Evolutionary conservation across 176 grass and related monocot species (phyloP).

Genomic region (Pontederia paniculata): DNA sequence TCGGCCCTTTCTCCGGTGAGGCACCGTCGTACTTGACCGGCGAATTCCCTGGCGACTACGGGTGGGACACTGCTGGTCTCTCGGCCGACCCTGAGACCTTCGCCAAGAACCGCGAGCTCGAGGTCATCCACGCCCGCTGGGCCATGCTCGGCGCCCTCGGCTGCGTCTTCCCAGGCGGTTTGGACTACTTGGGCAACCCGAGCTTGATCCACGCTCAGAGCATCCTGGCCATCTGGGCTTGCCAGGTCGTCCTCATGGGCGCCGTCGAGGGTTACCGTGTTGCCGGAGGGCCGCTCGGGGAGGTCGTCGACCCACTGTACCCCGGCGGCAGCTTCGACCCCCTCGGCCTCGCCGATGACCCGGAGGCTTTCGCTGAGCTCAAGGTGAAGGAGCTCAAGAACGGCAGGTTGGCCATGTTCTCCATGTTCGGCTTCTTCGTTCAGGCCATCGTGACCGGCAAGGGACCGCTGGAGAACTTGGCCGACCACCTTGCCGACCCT

Average conservation of each 20-base stretch:
- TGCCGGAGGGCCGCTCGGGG: background rate
- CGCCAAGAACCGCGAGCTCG: constrained; percentile 78
- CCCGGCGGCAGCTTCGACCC: constrained; percentile 19
- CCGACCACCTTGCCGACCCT: constrained; percentile 10
- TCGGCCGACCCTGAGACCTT: constrained; percentile 75
- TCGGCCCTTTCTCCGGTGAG: constrained; percentile 67
- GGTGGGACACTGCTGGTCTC: constrained; percentile 72
- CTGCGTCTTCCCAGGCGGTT: constrained; percentile 71
- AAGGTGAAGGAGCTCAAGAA: constrained; percentile 19
- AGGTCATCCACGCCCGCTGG: constrained; percentile 73
- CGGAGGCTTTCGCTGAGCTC: constrained; percentile 9
- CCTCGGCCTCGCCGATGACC: constrained; percentile 14
- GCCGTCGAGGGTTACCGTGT: constrained; percentile 15
- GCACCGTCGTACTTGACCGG: constrained; percentile 68
- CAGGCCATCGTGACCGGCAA: constrained; percentile 18
- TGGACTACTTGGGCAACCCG: constrained; percentile 89
- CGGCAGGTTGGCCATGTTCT: constrained; percentile 18
- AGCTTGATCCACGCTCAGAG: constrained; percentile 81
- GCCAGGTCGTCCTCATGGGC: constrained; percentile 34
- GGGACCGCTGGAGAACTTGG: constrained; percentile 12
- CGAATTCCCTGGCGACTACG: constrained; percentile 81
- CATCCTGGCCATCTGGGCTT: constrained; percentile 72
- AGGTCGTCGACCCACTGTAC: constrained; percentile 4
- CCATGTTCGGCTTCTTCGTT: constrained; percentile 15
- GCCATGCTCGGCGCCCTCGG: constrained; percentile 83